phyloP scores from a whole-genome alignment of 148 eudicot genomes.

The Dysphania ambrosioides region DNA sequence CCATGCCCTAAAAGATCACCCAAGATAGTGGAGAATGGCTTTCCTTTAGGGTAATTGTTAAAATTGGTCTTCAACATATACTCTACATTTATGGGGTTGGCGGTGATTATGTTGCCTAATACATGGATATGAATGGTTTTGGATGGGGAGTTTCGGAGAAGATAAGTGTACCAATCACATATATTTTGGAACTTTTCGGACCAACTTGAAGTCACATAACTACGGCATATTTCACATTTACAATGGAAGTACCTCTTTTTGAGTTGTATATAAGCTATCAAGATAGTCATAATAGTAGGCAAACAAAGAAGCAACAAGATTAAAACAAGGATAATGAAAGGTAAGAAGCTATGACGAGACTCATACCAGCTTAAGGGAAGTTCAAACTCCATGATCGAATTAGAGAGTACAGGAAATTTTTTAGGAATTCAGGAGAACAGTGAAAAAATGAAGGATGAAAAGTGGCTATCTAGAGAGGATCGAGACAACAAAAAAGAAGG shows the following conservation, averaged over 20 bases:
- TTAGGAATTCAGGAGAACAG: background rate
- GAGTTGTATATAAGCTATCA: slow-evolving; percentile 8
- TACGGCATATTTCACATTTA: slow-evolving; percentile 52
- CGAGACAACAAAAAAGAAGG: slow-evolving; percentile 8
- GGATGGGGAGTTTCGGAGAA: slow-evolving; percentile 49
- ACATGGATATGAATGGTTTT: slow-evolving; percentile 63
- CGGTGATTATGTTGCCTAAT: slow-evolving; percentile 54
- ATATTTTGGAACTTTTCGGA: slow-evolving; percentile 38
- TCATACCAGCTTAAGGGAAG: slow-evolving; percentile 3
- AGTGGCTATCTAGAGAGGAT: slow-evolving; percentile 12
- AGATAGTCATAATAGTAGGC: background rate
- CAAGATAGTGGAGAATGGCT: slow-evolving; percentile 55
- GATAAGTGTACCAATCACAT: slow-evolving; percentile 75
- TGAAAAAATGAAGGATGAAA: background rate
- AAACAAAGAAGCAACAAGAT: background rate
- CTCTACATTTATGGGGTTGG: slow-evolving; percentile 57
- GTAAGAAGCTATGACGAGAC: background rate
- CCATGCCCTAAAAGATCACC: slow-evolving; percentile 70
- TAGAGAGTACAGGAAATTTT: background rate
- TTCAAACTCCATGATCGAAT: slow-evolving; percentile 25
- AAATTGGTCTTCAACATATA: slow-evolving; percentile 62
- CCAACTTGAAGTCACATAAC: slow-evolving; percentile 50
- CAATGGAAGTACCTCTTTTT: slow-evolving; percentile 38
- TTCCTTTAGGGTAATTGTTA: slow-evolving; percentile 68
- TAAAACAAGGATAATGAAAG: background rate